Base-by-base conservation (phyloP, 129 eudicot genomes). In the Flaveria ramosissima region DNA sequence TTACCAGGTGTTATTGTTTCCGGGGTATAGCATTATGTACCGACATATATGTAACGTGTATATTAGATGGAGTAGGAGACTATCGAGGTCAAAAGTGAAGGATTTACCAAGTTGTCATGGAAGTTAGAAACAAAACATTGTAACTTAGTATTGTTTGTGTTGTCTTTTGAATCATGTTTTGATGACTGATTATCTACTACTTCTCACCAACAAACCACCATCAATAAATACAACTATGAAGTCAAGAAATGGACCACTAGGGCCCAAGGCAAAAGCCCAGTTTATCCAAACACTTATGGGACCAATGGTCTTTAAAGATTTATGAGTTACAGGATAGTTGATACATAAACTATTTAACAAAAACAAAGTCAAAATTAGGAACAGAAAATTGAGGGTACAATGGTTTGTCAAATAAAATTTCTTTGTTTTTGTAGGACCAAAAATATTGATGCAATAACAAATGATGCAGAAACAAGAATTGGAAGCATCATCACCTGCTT, bases 381-480 rank as follows among this genome's bases (percentile, higher is more conserved):
- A 50, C 1, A 72, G 12, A 62, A 73, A 80, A 73, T 55, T 42
- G 74, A 62, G 43, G 73, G 73, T 73, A 52, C 68, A 80, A 73
- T 41, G 72, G 69, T 3, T 53, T 46, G 68, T 64, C 79, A 43
- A 80, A 52, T 42, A 80, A 36, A 64, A 52, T 52, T 16, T 78
- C 13, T 36, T 51, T 79, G 24, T 48, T 79, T 39, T 20, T 61
- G 21, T 62, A 62, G 23, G 43, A 36, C 21, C 52, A 71, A 79
- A 79, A 46, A 72, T 71, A 71, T 77, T 72, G 45, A 15, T 77
- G 45, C 70, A 77, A 77, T 68, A 41, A 77, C 46, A 62, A 78
- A 79, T 79, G 83, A 64, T 79, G 48, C 78, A 79, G 73, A 72
- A 79, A 72, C 41, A 79, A 79, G 67, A 61, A 79, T 63, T 79